These are phyloP conservation scores for Lentithecium fluviatile DNA, from an alignment of 495 filamentous ascomycete genomes.

Conservation along the genomic window DNA sequence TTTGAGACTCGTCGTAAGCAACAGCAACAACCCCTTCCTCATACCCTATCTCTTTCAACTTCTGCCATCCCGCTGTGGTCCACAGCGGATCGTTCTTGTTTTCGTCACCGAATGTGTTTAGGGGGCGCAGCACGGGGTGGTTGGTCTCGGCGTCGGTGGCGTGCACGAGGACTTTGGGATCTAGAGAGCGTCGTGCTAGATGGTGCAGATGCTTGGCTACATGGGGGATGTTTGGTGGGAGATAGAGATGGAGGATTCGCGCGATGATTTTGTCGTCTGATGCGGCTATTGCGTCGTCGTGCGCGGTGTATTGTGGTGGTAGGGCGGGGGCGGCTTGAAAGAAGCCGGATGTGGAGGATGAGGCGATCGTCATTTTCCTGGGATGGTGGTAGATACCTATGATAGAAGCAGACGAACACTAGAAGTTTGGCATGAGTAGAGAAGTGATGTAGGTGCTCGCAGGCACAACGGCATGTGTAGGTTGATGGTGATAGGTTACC, in stretches of 20 bases:
- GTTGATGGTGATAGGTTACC: too few relatives aligned
- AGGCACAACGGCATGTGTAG: too few relatives aligned
- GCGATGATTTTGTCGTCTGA: slow-evolving; percentile 19
- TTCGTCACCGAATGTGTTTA: slow-evolving; percentile 49
- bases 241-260: slow-evolving; percentile 10
- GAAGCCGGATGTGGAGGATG: slow-evolving; percentile 29
- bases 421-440: too few relatives aligned
- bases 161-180: slow-evolving; percentile 16
- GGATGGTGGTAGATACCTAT: too few relatives aligned
- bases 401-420: too few relatives aligned
- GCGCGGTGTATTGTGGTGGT: slow-evolving; percentile 20
- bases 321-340: slow-evolving; percentile 24
- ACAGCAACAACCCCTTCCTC: slow-evolving; percentile 55
- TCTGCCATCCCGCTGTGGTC: slow-evolving; percentile 58
- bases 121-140: slow-evolving; percentile 53
- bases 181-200: background rate
- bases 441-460: too few relatives aligned
- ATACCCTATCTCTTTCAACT: slow-evolving; percentile 54
- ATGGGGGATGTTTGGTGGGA: background rate
- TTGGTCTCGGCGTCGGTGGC: slow-evolving; percentile 56
- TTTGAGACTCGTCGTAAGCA: slow-evolving; percentile 52
- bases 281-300: background rate
- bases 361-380: background rate
- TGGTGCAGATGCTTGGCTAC: slow-evolving; percentile 12
- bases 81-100: slow-evolving; percentile 48